phyloP scores from a whole-genome alignment of 305 asterid genomes.

The Solanum hybrid region DNA sequence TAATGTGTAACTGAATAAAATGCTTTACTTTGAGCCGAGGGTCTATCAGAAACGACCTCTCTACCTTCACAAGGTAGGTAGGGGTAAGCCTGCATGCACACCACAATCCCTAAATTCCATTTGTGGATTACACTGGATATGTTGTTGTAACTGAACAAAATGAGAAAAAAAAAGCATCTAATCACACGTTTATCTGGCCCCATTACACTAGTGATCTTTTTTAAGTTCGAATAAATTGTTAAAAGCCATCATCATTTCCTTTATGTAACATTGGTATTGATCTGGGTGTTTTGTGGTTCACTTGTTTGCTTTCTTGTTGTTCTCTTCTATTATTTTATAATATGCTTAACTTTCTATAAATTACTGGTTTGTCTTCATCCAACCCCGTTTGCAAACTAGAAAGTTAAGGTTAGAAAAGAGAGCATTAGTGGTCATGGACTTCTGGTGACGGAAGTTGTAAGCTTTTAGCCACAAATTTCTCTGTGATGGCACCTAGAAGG shows the following conservation, averaged over 20 bases:
- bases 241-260: neutral
- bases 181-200: constrained; percentile 9
- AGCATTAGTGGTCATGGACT: neutral
- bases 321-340: neutral
- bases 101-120: neutral
- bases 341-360: neutral
- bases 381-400: neutral
- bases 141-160: neutral
- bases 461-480: neutral
- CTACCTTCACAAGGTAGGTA: neutral
- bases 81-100: neutral
- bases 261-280: neutral
- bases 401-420: neutral
- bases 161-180: constrained; percentile 6
- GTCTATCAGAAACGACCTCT: neutral
- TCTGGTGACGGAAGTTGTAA: neutral
- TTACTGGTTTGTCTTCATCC: neutral
- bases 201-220: neutral
- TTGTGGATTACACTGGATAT: neutral
- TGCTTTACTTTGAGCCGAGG: neutral
- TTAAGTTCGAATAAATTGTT: neutral
- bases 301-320: neutral
- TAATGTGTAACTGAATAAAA: neutral
- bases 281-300: neutral
- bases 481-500: neutral